Evolutionary conservation across 2,329 filamentous ascomycete species (phyloP).

Genomic region (Ophiostoma pallidulum): DNA sequence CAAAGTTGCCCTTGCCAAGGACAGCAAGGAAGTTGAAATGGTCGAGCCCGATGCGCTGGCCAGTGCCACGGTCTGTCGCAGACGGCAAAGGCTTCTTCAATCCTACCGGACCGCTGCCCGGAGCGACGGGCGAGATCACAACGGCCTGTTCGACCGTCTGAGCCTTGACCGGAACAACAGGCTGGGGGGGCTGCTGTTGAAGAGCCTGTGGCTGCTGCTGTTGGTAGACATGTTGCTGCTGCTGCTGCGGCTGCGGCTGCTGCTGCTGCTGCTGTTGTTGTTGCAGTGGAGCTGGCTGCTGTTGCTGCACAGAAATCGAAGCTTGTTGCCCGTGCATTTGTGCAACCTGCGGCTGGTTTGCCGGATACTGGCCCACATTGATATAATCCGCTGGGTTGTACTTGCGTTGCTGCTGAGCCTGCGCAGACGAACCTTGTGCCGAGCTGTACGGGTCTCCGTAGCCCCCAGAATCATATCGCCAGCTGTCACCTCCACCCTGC

Average conservation of each 20-base stretch:
- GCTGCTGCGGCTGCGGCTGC: slow-evolving; percentile 20
- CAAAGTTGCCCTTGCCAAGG: slow-evolving; percentile 97
- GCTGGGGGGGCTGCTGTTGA: slow-evolving; percentile 28
- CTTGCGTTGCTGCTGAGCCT: slow-evolving; percentile 38
- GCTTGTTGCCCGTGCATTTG: slow-evolving; percentile 2
- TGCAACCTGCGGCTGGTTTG: slow-evolving; percentile 28
- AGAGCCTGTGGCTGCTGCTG: slow-evolving; percentile 24
- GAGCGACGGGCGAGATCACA: slow-evolving; percentile 26
- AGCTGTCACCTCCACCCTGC: slow-evolving; percentile 19
- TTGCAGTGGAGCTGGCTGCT: slow-evolving; percentile 23
- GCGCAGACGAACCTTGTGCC: slow-evolving; percentile 1
- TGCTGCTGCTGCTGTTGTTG: slow-evolving; percentile 18
- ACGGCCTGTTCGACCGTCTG: slow-evolving; percentile 29
- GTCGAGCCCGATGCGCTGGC: slow-evolving; percentile 82
- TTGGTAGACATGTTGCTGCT: no score
- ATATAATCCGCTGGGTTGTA: slow-evolving; percentile 76
- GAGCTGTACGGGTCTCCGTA: slow-evolving; percentile 24
- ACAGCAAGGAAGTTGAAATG: slow-evolving; percentile 99
- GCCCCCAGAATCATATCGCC: slow-evolving; percentile 24
- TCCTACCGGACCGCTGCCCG: slow-evolving; percentile 21
- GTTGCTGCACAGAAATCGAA: slow-evolving; percentile 15
- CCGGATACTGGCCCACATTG: slow-evolving; percentile 43
- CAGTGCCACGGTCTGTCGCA: slow-evolving; percentile 62
- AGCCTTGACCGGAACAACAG: slow-evolving; percentile 29
- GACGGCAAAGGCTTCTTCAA: slow-evolving; percentile 55